Conservation (phyloP, 139 green algal species). For the Mesotaenium endlicherianum region DNA sequence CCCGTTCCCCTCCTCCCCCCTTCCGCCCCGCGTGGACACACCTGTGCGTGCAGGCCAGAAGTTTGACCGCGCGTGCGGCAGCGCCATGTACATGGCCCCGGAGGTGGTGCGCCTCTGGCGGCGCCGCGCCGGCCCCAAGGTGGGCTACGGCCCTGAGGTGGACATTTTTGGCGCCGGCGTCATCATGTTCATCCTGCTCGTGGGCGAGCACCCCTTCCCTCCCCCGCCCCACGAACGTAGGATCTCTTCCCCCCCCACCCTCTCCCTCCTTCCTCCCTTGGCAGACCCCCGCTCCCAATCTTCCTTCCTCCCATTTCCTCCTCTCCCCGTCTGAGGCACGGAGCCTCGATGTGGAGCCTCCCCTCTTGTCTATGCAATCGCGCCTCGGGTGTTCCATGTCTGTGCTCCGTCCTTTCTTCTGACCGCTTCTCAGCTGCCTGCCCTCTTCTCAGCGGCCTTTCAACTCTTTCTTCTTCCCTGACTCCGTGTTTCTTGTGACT, state of each 20-base stretch:
- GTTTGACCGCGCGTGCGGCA: slow-evolving; percentile 55
- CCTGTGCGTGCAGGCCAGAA: neutral
- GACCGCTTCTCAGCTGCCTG: neutral
- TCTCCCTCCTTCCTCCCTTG: neutral
- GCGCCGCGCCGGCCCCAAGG: too few relatives aligned
- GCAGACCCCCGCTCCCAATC: neutral
- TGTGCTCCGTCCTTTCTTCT: neutral
- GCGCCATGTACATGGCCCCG: slow-evolving; percentile 90
- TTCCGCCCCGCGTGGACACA: too few relatives aligned
- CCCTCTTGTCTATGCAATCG: too few relatives aligned
- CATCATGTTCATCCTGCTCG: slow-evolving; percentile 96
- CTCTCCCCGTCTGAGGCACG: neutral
- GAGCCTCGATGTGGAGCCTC: too few relatives aligned
- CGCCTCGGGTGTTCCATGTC: too few relatives aligned
- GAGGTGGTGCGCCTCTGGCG: slow-evolving; percentile 72
- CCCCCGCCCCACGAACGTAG: too few relatives aligned
- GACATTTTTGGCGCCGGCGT: slow-evolving; percentile 93
- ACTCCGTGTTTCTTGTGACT: neutral
- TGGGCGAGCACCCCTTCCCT: slow-evolving; percentile 89
- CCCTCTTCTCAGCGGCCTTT: neutral
- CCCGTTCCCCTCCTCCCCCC: too few relatives aligned
- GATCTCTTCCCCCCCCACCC: neutral
- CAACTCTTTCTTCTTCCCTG: neutral
- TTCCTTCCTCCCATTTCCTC: neutral
- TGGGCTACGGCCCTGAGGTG: slow-evolving; percentile 82